Evolutionary conservation across 164 flowering plant species (phyloP), one percentile per base, ranked within the genome.

Genomic region (Chimonanthus praecox): DNA sequence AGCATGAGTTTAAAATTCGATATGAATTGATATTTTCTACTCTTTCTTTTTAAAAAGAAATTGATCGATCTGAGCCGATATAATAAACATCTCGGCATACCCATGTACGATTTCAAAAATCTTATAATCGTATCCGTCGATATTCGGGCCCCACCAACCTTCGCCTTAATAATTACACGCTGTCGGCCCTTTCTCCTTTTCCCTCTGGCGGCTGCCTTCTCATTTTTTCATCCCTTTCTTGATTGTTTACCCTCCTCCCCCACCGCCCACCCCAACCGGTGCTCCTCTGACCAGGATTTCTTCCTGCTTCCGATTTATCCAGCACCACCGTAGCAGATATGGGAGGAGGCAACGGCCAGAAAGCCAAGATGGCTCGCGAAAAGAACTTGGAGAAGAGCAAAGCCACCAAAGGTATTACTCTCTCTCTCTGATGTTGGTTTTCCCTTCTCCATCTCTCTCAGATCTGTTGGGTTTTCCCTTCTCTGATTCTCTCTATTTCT

Each of bases 281-380:
- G 18, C 66, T 63, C 66, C 44, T 63, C 33, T 4, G 66, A 63
- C 9, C 21, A 63, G 66, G 66, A 44, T 63, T 63, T 63, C 20
- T 13, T 63, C 6, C 10, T n/a, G 4, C 65, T n/a, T 2, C 21
- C 66, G 11, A 20, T 33, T 63, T 33, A n/a, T 15, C n/a, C 67
- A 8, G 1, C 68, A 33, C 11, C 44, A 16, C 44, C 4, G 16
- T 9, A 6, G n/a, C 7, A 66, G 70, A 68, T 11, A 72, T 72
- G 74, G 74, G 74, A 43, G 74, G 74, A 47, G 74, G 74, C 21
- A 72, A 72, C 49, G 74, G 69, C 15, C 74, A 72, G 76, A 74
- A 75, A 67, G 73, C 78, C 20, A 75, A 70, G 73, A 75, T 75
- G 78, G 78, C 78, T 2, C 69, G 73, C 50, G 78, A 75, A 69